Base-by-base conservation (phyloP, 306 rosid genomes). In the Citrullus colocynthis region DNA sequence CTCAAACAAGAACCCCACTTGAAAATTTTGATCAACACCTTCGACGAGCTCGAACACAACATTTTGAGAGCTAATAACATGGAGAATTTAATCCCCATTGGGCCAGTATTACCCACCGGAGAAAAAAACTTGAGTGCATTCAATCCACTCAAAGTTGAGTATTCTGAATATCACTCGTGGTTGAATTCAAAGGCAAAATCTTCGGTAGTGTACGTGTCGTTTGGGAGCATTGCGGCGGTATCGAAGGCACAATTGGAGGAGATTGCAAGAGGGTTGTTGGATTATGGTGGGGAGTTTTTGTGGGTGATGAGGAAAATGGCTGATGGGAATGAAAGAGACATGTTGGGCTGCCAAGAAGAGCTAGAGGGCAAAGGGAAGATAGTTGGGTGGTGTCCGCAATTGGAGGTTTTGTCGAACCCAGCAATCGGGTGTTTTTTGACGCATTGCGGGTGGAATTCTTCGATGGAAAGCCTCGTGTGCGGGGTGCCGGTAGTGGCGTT, bases 171-270 rank as follows among this genome's bases (percentile, higher is more conserved):
- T 48, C 1, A 12, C 3, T 12, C 16, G 14, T 78, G 82, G 82
- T 4, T 80, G 36, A 80, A 75, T 52, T 74, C 79, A 0, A 80
- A 60, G 48, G 58, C 83, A 4, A 39, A 39, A 21, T 63, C 65
- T 0, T 78, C 80, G 2, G 75, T 78, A 2, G 58, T 81, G 21
- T 81, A 75, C 58, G 71, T 76, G 17, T 64, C 83, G 5, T 81
- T 76, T 13, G 83, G 83, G 30, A 81, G 77, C 61, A 28, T 76
- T 2, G 24, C 76, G 6, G 9, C 30, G 7, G 18, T 76, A 4
- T n/a, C 28, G 7, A 65, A 65, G 77, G 48, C 56, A 12, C 96
- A 93, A 30, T 83, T 81, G 85, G 93, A 89, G 79, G 98, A 91
- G 74, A 37, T 93, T 0, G 89, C 86, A 0, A 74, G 83, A 42